phyloP scores from a whole-genome alignment of 768 basidiomycete genomes.

The Amanita muscaria region DNA sequence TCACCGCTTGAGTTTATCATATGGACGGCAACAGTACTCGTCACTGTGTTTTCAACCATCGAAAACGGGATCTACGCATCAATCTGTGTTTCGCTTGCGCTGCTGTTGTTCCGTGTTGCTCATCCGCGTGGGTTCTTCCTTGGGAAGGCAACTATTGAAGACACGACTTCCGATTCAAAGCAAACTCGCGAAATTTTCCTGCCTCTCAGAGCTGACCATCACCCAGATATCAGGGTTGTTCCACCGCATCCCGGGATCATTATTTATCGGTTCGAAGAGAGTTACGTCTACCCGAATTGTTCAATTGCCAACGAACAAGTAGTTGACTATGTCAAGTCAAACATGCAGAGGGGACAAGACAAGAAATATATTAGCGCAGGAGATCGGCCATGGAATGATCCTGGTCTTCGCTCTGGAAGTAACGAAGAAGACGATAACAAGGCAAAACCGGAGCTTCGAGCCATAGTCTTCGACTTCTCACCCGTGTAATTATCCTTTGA shows the following conservation, averaged over 20 bases:
- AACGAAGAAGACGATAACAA: constrained; percentile 43
- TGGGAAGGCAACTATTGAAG: constrained; percentile 64
- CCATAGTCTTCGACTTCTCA: constrained; percentile 89
- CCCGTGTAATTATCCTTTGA: constrained; percentile 54
- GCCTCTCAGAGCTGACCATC: constrained; percentile 56
- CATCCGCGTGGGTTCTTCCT: constrained; percentile 87
- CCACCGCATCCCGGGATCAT: constrained; percentile 82
- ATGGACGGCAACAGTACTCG: constrained; percentile 78
- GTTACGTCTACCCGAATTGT: constrained; percentile 78
- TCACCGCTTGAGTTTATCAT: constrained; percentile 90
- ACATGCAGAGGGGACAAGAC: constrained; percentile 72
- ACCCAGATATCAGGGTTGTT: constrained; percentile 61
- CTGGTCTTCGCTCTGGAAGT: constrained; percentile 51
- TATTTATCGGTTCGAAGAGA: constrained; percentile 89
- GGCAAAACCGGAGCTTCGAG: constrained; percentile 61
- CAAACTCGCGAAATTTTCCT: constrained; percentile 72
- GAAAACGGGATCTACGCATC: constrained; percentile 91
- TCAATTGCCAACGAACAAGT: constrained; percentile 60
- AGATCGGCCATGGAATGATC: constrained; percentile 94
- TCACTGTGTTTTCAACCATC: constrained; percentile 89
- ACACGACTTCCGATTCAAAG: constrained; percentile 25
- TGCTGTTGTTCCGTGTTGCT: constrained; percentile 81
- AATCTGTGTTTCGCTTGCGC: constrained; percentile 65
- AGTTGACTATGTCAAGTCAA: constrained; percentile 72
- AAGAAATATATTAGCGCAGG: constrained; percentile 49